These are phyloP conservation scores for Dichotomocladium elegans DNA, from an alignment of 371 early-diverging fungal genomes.

Conservation along the genomic window DNA sequence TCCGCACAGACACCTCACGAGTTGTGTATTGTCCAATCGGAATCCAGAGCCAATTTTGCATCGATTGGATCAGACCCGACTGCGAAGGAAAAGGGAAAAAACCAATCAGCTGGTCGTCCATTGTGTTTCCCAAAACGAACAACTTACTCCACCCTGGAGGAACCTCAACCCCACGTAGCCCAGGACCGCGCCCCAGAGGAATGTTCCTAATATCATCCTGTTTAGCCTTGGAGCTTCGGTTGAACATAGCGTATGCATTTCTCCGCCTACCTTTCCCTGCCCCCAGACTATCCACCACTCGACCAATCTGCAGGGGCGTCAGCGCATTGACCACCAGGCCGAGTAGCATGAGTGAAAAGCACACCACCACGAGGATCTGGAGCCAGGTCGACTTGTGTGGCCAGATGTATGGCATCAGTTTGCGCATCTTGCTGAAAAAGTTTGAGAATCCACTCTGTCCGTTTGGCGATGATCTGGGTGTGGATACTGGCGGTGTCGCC, in stretches of 20 bases:
- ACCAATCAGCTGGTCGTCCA: not conserved
- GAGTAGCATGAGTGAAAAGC: constrained; percentile 59
- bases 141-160: constrained; percentile 65
- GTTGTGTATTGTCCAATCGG: constrained; percentile 92
- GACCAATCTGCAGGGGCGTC: constrained; percentile 77
- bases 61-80: constrained; percentile 73
- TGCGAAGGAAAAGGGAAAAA: constrained; percentile 8
- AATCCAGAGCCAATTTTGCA: constrained; percentile 85
- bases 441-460: constrained; percentile 24
- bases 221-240: not conserved
- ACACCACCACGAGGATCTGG: constrained; percentile 67
- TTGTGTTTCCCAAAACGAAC: not conserved
- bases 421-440: constrained; percentile 52
- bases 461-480: not conserved
- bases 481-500: not conserved
- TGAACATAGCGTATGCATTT: not conserved
- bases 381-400: constrained; percentile 65
- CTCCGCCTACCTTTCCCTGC: constrained; percentile 22
- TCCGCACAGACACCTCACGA: constrained; percentile 75
- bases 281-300: constrained; percentile 63
- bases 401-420: constrained; percentile 83
- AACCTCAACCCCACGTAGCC: constrained; percentile 69
- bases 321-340: constrained; percentile 81
- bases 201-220: constrained; percentile 12
- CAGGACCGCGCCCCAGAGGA: constrained; percentile 63